phyloP scores from a whole-genome alignment of 768 basidiomycete species.

The Phylloporus sp. region DNA sequence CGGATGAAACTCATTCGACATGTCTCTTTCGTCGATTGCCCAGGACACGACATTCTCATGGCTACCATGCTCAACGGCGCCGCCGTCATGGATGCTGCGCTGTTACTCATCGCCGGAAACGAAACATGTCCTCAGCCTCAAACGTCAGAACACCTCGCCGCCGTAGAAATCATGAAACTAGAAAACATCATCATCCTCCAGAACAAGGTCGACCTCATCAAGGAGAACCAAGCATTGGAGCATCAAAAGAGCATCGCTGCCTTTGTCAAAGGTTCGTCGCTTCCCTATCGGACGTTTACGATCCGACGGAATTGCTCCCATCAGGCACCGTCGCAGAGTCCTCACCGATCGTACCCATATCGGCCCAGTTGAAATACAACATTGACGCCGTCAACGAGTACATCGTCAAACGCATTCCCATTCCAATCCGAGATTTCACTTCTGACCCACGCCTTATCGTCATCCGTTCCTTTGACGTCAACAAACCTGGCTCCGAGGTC shows the following conservation, averaged over 20 bases:
- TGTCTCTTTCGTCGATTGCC: conserved; percentile 98
- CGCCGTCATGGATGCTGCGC: conserved; percentile 98
- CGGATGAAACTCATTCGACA: conserved; percentile 91
- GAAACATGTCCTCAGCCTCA: conserved; percentile 99
- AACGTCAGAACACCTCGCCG: conserved; percentile 96
- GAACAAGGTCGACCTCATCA: conserved; percentile 98
- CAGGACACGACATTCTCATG: conserved; percentile 99
- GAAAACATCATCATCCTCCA: conserved; percentile 97
- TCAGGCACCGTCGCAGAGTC: conserved; percentile 93
- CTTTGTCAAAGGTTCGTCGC: conserved; percentile 81
- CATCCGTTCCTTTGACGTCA: conserved; percentile 99
- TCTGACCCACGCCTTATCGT: conserved; percentile 92
- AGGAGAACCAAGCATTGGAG: conserved; percentile 89
- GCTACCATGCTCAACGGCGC: conserved; percentile 99
- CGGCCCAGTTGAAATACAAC: conserved; percentile 97
- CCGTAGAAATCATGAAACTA: conserved; percentile 99
- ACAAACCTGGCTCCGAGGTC: conserved; percentile 96
- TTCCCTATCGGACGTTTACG: neutral
- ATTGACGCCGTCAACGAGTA: conserved; percentile 99
- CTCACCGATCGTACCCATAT: conserved; percentile 98
- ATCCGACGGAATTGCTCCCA: neutral
- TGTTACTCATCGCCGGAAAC: conserved; percentile 93
- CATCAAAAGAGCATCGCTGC: conserved; percentile 94
- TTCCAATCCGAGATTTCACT: conserved; percentile 89
- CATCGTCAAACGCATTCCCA: conserved; percentile 94